These are phyloP conservation scores for Solanum bulbocastanum DNA, from an alignment of 257 asterid genomes.

Conservation along the genomic window DNA sequence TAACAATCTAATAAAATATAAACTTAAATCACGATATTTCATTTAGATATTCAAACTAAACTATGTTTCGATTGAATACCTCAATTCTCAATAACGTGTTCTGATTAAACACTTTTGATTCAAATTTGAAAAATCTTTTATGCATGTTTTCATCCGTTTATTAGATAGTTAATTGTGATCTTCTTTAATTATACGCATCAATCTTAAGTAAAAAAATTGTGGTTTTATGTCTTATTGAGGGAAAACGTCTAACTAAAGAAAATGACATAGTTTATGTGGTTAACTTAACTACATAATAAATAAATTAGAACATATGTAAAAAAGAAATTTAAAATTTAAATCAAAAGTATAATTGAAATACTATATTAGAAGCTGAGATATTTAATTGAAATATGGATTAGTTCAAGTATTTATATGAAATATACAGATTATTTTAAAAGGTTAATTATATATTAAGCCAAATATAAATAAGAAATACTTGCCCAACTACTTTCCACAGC, in stretches of 20 bases:
- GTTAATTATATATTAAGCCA: background rate
- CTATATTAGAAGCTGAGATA: too few species aligned
- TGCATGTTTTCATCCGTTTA: background rate
- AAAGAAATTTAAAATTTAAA: background rate
- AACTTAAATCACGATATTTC: background rate
- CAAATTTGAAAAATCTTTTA: background rate
- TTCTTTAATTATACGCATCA: background rate
- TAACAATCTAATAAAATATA: background rate
- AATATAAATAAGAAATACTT: too few species aligned
- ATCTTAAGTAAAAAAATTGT: background rate
- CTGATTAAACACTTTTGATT: background rate
- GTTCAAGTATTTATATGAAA: background rate
- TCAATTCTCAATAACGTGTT: background rate
- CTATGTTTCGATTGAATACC: background rate
- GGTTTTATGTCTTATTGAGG: background rate
- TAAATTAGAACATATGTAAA: background rate
- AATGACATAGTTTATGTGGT: background rate
- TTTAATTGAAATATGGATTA: too few species aligned
- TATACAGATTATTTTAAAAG: background rate
- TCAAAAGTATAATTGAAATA: background rate
- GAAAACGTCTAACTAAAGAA: background rate
- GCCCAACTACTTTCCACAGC: background rate
- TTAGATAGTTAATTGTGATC: background rate
- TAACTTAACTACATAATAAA: background rate
- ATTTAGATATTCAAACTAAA: background rate